Evolutionary conservation across 2,329 filamentous ascomycete genomes (phyloP), one percentile per base, ranked within the genome.

Genomic region (Lachnellula arida): DNA sequence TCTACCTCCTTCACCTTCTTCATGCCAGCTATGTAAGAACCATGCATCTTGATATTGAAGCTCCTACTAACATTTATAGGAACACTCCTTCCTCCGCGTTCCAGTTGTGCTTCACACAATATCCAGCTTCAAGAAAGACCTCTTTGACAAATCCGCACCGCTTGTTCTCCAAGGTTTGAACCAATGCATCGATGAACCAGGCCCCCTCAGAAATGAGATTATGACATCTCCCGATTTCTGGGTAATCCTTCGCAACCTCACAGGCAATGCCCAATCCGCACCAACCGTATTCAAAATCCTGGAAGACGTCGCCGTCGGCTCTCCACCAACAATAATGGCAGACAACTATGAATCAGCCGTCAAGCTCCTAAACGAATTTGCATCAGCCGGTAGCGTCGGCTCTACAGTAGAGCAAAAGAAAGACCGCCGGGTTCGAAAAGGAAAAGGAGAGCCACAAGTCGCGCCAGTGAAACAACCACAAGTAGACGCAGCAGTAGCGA

Each of bases 201-300:
- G 86, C 25, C 84, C 88, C 12, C 76, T 99, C 28, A 85, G 90
- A 55, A 96, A 89, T 63, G 93, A 97, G 73, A 89, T 97, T 63
- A 95, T 96, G 73, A 93, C 90, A 14, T 97, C 93, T 17, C 94
- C 94, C 0, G 94, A 99, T 68, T 97, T 99, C 72, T 99, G 94
- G 94, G 87, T 88, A 5, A 89, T 97, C 14, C 77, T 99, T 51
- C 86, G 91, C 59, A 82, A 85, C 34, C 76, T 99, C 17, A 85
- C 89, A 47, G 77, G 79, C 23, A 81, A 87, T 59, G 75, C 83
- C 3, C 86, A 89, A 52, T 86, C 88, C 25, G 88, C 91, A 2
- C 79, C 86, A 0, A 79, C 86, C 15, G 91, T 96, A 0, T 97
- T 97, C 70, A 84, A 88, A 53, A 88, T 97, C n/a, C 78, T 97